A percentile compares a stretch with the other conserved stretches of the same genome.
Evolutionary conservation across 805 yeast genomes (phyloP).

Genomic region (Saccharomyces kudriavzevii): DNA sequence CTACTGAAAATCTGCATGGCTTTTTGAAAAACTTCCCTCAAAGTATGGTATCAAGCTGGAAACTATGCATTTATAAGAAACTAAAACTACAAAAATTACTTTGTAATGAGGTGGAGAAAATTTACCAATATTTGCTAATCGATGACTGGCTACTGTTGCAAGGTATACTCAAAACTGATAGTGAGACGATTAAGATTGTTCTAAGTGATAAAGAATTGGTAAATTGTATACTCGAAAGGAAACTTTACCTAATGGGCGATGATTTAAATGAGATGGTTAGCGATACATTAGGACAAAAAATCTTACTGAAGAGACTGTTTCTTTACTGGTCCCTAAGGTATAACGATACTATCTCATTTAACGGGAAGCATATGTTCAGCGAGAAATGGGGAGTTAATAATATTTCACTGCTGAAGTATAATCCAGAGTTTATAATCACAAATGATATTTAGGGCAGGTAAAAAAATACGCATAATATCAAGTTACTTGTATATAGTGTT

Average conservation of each 20-base stretch:
- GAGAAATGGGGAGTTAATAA: conserved; percentile 30
- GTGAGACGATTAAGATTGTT: conserved; percentile 10
- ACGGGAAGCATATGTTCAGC: conserved; percentile 30
- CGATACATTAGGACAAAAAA: conserved; percentile 31
- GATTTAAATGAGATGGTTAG: conserved; percentile 29
- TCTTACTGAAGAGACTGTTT: conserved; percentile 34
- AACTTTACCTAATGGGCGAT: conserved; percentile 36
- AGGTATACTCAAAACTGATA: conserved; percentile 6
- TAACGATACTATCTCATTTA: conserved; percentile 23
- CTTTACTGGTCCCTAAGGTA: conserved; percentile 36
- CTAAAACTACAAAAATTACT: conserved; percentile 31
- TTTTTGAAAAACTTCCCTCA: conserved; percentile 31
- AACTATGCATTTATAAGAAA: conserved; percentile 34
- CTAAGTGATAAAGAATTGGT: conserved; percentile 45
- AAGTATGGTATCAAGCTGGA: conserved; percentile 33
- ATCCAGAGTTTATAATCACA: neutral
- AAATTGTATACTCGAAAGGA: conserved; percentile 48
- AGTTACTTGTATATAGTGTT: neutral
- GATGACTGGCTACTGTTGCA: conserved; percentile 26
- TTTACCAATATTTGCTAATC: conserved; percentile 43
- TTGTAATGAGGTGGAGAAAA: conserved; percentile 38
- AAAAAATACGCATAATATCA: neutral
- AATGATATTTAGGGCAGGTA: neutral
- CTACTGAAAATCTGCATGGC: conserved; percentile 32
- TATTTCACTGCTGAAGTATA: conserved; percentile 15